A percentile compares a stretch with the other conserved stretches of the same genome.
Conservation (phyloP, 202 grass and related monocot genomes). For the Setaria italica region DNA sequence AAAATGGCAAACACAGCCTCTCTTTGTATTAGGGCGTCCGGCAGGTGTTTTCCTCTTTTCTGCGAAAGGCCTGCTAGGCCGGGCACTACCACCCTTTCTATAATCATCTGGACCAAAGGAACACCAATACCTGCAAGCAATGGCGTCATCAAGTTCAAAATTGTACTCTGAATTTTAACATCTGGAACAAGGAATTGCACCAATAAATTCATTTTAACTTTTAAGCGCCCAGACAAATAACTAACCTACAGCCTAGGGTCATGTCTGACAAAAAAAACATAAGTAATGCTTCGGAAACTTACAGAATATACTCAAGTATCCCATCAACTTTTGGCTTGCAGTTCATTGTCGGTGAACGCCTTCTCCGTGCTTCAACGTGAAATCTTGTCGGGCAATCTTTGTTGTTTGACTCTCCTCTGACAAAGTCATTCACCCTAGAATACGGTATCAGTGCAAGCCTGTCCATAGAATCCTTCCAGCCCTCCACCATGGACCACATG, state of each 20-base stretch:
- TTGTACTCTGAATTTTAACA: slow-evolving; percentile 24
- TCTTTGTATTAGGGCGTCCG: slow-evolving; percentile 95
- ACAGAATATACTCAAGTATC: slow-evolving; percentile 98
- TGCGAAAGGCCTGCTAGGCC: slow-evolving; percentile 77
- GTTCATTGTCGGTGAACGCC: slow-evolving; percentile 60
- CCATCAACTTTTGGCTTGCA: slow-evolving; percentile 98
- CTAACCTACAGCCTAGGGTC: neutral
- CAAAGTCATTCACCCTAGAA: slow-evolving; percentile 87
- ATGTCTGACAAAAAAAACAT: neutral
- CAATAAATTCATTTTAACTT: slow-evolving; percentile 18
- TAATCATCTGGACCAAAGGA: slow-evolving; percentile 97
- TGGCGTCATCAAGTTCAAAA: slow-evolving; percentile 20
- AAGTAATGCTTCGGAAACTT: slow-evolving; percentile 48
- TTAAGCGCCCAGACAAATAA: slow-evolving; percentile 22
- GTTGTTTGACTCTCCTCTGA: slow-evolving; percentile 89
- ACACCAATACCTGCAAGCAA: slow-evolving; percentile 89
- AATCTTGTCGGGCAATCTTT: slow-evolving; percentile 85
- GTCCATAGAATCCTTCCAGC: slow-evolving; percentile 89
- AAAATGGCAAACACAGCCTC: slow-evolving; percentile 94
- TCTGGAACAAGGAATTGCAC: slow-evolving; percentile 23
- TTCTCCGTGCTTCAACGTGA: slow-evolving; percentile 86
- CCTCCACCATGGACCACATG: slow-evolving; percentile 90
- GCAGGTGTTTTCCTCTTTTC: slow-evolving; percentile 84
- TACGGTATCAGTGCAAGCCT: slow-evolving; percentile 92
- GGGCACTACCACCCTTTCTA: slow-evolving; percentile 72